A percentile compares a stretch with the other conserved stretches of the same genome.
These are phyloP conservation scores for Comarum palustre DNA, from an alignment of 306 rosid genomes.

Conservation along the genomic window DNA sequence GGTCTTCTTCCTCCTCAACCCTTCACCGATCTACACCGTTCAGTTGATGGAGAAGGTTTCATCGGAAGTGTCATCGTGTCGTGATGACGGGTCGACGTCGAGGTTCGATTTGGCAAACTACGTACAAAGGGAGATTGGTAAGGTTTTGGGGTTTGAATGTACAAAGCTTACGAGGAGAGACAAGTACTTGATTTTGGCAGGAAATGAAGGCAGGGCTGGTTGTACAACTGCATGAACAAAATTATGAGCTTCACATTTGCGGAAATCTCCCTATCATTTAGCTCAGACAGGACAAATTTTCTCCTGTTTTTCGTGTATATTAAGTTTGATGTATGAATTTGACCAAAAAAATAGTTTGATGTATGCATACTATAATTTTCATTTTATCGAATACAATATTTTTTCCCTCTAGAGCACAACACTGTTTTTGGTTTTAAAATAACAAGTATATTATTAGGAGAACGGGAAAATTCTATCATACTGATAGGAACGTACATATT, in stretches of 20 bases:
- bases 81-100: not conserved
- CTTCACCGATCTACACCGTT: constrained; percentile 53
- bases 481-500: too few relatives aligned
- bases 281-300: not conserved
- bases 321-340: not conserved
- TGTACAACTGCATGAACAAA: not conserved
- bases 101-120: constrained; percentile 59
- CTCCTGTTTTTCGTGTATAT: not conserved
- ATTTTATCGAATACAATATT: too few relatives aligned
- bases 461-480: too few relatives aligned
- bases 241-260: too few relatives aligned
- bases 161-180: constrained; percentile 70
- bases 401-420: too few relatives aligned
- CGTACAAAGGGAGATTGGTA: constrained; percentile 51
- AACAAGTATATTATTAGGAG: too few relatives aligned
- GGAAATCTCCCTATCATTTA: too few relatives aligned
- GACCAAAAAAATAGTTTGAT: too few relatives aligned
- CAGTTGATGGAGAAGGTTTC: constrained; percentile 30
- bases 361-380: not conserved
- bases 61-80: not conserved
- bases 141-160: constrained; percentile 57
- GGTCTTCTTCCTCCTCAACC: constrained; percentile 63
- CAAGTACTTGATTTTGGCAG: constrained; percentile 74
- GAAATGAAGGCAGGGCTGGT: constrained; percentile 65
- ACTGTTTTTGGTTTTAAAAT: too few relatives aligned